These are phyloP conservation scores for Cantharellus cinnabarinus DNA, from an alignment of 768 basidiomycete species.

Conservation along the genomic window DNA sequence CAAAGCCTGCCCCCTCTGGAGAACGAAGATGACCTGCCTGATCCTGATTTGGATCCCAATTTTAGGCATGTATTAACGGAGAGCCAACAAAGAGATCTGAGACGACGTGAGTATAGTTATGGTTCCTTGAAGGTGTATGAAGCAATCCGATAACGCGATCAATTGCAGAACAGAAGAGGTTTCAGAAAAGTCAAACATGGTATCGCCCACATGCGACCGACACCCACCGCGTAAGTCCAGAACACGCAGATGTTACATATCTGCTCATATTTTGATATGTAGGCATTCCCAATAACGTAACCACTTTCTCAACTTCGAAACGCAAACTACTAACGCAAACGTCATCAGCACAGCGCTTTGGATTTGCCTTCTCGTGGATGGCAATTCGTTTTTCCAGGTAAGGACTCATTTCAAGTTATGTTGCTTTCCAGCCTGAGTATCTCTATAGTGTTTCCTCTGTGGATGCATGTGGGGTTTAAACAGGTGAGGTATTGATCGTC, in stretches of 20 bases:
- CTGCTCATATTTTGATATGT: neutral
- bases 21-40: constrained; percentile 63
- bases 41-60: constrained; percentile 49
- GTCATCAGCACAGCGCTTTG: constrained; percentile 35
- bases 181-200: constrained; percentile 60
- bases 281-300: constrained; percentile 55
- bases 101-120: constrained; percentile 30
- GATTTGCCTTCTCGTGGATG: constrained; percentile 52
- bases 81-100: constrained; percentile 39
- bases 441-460: constrained; percentile 36
- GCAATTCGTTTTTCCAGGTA: constrained; percentile 68
- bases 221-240: constrained; percentile 25
- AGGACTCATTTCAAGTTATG: constrained; percentile 4
- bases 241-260: too few species aligned
- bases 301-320: constrained; percentile 18
- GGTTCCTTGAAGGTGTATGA: neutral
- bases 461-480: constrained; percentile 68
- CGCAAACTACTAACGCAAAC: neutral
- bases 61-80: constrained; percentile 53
- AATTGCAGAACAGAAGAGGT: constrained; percentile 40
- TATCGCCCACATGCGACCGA: constrained; percentile 70
- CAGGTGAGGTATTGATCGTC: constrained; percentile 31
- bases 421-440: constrained; percentile 2
- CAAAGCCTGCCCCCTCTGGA: constrained; percentile 47
- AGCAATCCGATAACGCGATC: neutral